These are phyloP conservation scores for Leccinum subrobustum DNA, from an alignment of 1,284 basidiomycete genomes.

Conservation along the genomic window DNA sequence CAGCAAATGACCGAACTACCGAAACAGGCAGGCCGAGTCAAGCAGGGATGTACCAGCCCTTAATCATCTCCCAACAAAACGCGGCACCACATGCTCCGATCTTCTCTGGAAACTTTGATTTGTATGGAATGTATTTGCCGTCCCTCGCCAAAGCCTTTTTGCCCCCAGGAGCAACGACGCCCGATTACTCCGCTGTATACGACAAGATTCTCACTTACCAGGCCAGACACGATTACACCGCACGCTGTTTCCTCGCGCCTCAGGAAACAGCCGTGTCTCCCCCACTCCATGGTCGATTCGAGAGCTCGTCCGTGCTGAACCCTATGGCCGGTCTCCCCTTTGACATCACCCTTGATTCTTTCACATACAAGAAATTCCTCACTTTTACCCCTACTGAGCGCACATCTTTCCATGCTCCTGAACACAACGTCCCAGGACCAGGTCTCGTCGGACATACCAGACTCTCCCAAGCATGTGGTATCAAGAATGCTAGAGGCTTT, in stretches of 20 bases:
- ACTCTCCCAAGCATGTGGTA: slow-evolving; percentile 32
- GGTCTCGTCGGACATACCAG: slow-evolving; percentile 30
- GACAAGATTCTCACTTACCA: slow-evolving; percentile 38
- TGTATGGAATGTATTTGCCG: slow-evolving; percentile 39
- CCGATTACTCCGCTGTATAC: slow-evolving; percentile 35
- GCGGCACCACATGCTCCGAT: slow-evolving; percentile 6
- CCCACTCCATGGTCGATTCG: slow-evolving; percentile 26
- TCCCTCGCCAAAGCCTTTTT: slow-evolving; percentile 35
- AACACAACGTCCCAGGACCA: slow-evolving; percentile 19
- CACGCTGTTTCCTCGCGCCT: slow-evolving; percentile 29
- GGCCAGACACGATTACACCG: slow-evolving; percentile 38
- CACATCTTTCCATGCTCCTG: slow-evolving; percentile 19
- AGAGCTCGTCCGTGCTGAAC: slow-evolving; percentile 27
- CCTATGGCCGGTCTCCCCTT: slow-evolving; percentile 37
- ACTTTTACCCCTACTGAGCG: slow-evolving; percentile 24
- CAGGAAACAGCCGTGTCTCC: slow-evolving; percentile 7
- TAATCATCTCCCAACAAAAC: slow-evolving; percentile 7
- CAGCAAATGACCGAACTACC: not conserved
- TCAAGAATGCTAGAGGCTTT: slow-evolving; percentile 32
- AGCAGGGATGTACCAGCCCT: slow-evolving; percentile 8
- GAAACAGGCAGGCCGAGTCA: slow-evolving; percentile 3
- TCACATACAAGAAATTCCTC: slow-evolving; percentile 25
- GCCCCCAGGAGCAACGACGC: slow-evolving; percentile 27
- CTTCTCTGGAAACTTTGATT: slow-evolving; percentile 39
- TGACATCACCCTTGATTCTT: slow-evolving; percentile 28